phyloP scores from a whole-genome alignment of 2,329 filamentous ascomycete genomes.

The Beauveria australis region DNA sequence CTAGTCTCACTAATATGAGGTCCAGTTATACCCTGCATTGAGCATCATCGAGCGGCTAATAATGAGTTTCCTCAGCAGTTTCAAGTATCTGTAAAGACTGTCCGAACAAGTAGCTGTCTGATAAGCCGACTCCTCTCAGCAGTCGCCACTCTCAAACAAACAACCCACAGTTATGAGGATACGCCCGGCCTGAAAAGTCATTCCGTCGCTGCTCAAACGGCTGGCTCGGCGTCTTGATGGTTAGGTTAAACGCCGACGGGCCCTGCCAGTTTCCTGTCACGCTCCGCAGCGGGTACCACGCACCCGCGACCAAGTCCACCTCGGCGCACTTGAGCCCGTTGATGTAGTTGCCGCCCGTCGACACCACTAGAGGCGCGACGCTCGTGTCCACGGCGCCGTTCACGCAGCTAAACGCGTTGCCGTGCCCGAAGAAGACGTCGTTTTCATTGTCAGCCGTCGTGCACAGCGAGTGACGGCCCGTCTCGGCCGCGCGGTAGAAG shows the following conservation, averaged over 20 bases:
- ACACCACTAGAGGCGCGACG: slow-evolving; percentile 11
- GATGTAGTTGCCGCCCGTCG: slow-evolving; percentile 13
- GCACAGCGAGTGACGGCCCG: slow-evolving; percentile 16
- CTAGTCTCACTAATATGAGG: too few species aligned
- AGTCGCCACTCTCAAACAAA: background rate
- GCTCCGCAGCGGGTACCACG: slow-evolving; percentile 16
- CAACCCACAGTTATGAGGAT: slow-evolving; percentile 2
- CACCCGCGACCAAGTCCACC: slow-evolving; percentile 13
- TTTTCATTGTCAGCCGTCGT: slow-evolving; percentile 17
- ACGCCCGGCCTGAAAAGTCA: slow-evolving; percentile 6
- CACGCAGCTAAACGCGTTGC: slow-evolving; percentile 15
- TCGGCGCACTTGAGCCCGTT: slow-evolving; percentile 14
- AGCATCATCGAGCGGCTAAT: too few species aligned
- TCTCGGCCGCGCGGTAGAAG: slow-evolving; percentile 14
- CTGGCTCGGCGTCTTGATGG: slow-evolving; percentile 10
- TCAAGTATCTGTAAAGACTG: too few species aligned
- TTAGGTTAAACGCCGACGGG: slow-evolving; percentile 12
- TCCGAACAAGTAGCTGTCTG: too few species aligned
- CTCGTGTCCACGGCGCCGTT: slow-evolving; percentile 7
- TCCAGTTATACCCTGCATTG: too few species aligned
- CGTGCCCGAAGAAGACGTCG: slow-evolving; percentile 17
- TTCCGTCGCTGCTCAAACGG: slow-evolving; percentile 10
- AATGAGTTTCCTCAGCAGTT: too few species aligned
- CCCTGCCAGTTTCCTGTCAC: slow-evolving; percentile 17
- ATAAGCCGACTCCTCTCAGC: too few species aligned